phyloP scores from a whole-genome alignment of 805 yeast species.

The Ogataea haglerorum region DNA sequence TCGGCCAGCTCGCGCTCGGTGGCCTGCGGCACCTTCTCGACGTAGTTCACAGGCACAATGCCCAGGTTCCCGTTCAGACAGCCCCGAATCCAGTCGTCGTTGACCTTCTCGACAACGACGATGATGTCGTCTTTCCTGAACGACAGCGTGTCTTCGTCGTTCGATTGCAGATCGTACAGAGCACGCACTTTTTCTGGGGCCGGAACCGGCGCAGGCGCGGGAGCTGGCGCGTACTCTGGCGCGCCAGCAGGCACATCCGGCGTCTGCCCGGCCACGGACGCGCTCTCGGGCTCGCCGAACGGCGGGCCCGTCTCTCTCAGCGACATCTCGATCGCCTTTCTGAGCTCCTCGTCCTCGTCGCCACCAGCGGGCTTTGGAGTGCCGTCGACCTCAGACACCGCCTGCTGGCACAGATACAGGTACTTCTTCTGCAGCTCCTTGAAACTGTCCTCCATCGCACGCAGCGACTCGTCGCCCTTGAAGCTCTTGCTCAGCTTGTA shows the following conservation, averaged over 20 bases:
- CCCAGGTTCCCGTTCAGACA: conserved; percentile 77
- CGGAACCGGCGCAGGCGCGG: not conserved
- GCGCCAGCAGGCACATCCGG: not conserved
- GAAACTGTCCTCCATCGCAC: conserved; percentile 63
- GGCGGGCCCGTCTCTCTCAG: conserved; percentile 51
- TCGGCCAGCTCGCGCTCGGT: conserved; percentile 54
- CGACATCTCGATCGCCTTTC: conserved; percentile 71
- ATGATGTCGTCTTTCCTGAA: conserved; percentile 86
- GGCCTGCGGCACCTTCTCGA: conserved; percentile 69
- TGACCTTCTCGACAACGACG: conserved; percentile 80
- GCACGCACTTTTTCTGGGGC: conserved; percentile 60
- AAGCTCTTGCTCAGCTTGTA: conserved; percentile 65
- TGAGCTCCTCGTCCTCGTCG: conserved; percentile 75
- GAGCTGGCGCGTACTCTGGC: conserved; percentile 1
- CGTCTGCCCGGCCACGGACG: not conserved
- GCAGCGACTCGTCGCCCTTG: conserved; percentile 70
- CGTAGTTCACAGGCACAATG: conserved; percentile 90
- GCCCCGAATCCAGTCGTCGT: conserved; percentile 96
- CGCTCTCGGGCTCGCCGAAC: conserved; percentile 10
- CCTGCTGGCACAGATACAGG: conserved; percentile 36
- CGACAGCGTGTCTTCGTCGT: conserved; percentile 83
- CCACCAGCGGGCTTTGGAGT: conserved; percentile 4
- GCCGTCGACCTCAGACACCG: conserved; percentile 29
- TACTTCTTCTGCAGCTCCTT: conserved; percentile 42
- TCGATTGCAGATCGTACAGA: conserved; percentile 71